Evolutionary conservation across 495 filamentous ascomycete genomes (phyloP).

Genomic region (Xanthoparmelia taractica): DNA sequence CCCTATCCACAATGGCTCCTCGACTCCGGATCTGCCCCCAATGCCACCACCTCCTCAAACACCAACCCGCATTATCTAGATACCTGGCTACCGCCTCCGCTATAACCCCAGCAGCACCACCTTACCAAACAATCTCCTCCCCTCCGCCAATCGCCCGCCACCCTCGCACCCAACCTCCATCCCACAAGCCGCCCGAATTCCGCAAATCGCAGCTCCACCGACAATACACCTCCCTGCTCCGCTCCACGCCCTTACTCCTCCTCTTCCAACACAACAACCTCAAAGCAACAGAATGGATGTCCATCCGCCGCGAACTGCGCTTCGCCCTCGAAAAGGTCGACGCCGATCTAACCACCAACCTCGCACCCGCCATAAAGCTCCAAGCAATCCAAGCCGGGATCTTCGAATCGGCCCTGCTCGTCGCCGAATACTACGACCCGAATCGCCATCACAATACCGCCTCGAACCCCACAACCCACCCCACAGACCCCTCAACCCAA

Average conservation of each 20-base stretch:
- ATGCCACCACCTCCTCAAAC: conserved; percentile 20
- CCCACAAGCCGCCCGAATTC: conserved; percentile 72
- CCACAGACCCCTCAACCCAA: conserved; percentile 28
- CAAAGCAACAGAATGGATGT: conserved; percentile 76
- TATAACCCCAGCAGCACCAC: conserved; percentile 43
- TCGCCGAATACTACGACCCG: conserved; percentile 81
- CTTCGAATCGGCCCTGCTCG: conserved; percentile 70
- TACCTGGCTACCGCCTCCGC: conserved; percentile 37
- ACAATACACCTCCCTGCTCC: conserved; percentile 86
- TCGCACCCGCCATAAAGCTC: conserved; percentile 57
- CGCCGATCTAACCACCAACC: conserved; percentile 35
- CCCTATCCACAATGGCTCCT: conserved; percentile 13
- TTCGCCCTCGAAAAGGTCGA: conserved; percentile 62
- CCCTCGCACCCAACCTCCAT: conserved; percentile 76
- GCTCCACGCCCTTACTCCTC: conserved; percentile 78
- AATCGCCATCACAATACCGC: conserved; percentile 21
- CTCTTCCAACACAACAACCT: conserved; percentile 98
- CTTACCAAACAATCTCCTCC: conserved; percentile 47
- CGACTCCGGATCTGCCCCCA: conserved; percentile 18
- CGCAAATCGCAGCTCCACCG: conserved; percentile 94
- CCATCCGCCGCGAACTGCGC: conserved; percentile 72
- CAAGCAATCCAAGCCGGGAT: conserved; percentile 83
- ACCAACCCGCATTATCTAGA: conserved; percentile 20
- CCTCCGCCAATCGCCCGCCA: conserved; percentile 46
- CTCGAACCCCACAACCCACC: conserved; percentile 18